These are phyloP conservation scores for Anthracocystis panici-leucophaei DNA, from an alignment of 1,284 basidiomycete genomes.

Conservation along the genomic window DNA sequence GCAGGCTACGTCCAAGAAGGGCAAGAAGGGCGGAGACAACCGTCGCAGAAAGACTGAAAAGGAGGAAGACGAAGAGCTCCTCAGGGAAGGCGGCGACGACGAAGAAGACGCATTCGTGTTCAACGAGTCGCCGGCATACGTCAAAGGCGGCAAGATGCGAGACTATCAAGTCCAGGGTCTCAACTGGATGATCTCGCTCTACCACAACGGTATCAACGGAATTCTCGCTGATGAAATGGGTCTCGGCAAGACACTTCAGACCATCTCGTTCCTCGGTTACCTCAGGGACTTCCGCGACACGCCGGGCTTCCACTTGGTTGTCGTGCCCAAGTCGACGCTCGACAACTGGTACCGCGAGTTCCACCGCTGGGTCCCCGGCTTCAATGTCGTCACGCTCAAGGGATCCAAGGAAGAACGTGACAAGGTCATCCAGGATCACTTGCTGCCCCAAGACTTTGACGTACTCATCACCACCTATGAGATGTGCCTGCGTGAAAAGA, in stretches of 20 bases:
- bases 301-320: constrained; percentile 88
- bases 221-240: constrained; percentile 76
- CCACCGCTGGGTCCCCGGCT: constrained; percentile 85
- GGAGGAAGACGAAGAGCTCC: constrained; percentile 81
- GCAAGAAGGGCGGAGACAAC: constrained; percentile 69
- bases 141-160: constrained; percentile 84
- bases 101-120: constrained; percentile 75
- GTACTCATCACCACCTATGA: constrained; percentile 97
- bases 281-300: constrained; percentile 85
- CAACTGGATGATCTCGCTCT: constrained; percentile 83
- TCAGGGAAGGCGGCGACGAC: constrained; percentile 82
- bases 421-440: constrained; percentile 80
- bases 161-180: constrained; percentile 95
- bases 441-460: constrained; percentile 91
- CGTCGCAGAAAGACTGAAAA: constrained; percentile 92
- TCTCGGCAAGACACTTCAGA: constrained; percentile 97
- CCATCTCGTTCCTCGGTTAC: constrained; percentile 96
- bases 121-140: constrained; percentile 60
- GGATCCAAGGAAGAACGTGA: constrained; percentile 90
- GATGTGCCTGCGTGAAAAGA: constrained; percentile 94
- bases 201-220: constrained; percentile 64
- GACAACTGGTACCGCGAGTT: constrained; percentile 98
- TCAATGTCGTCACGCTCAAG: constrained; percentile 83
- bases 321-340: constrained; percentile 96
- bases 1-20: constrained; percentile 44